These are phyloP conservation scores for Boletus huronensis DNA, from an alignment of 768 basidiomycete genomes.

Conservation along the genomic window DNA sequence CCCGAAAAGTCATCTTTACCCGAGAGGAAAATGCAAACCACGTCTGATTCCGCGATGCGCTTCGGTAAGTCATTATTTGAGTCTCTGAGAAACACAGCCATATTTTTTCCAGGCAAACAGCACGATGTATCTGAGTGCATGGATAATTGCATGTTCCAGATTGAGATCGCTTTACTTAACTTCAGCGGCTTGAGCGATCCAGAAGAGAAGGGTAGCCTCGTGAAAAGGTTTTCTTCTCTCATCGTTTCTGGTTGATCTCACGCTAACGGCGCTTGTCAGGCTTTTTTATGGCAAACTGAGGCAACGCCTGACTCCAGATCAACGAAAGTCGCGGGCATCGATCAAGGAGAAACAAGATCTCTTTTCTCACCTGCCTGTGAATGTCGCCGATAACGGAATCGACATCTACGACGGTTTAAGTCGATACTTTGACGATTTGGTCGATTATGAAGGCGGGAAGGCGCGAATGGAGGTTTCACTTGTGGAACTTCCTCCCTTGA, in stretches of 20 bases:
- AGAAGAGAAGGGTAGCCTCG: slow-evolving; percentile 68
- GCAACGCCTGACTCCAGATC: slow-evolving; percentile 47
- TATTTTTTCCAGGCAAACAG: slow-evolving; percentile 65
- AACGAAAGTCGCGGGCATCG: slow-evolving; percentile 45
- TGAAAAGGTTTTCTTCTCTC: slow-evolving; percentile 59
- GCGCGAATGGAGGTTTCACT: slow-evolving; percentile 85
- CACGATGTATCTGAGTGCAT: slow-evolving; percentile 99
- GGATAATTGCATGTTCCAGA: slow-evolving; percentile 99
- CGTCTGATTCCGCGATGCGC: slow-evolving; percentile 81
- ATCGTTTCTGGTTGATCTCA: not conserved
- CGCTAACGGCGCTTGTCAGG: slow-evolving; percentile 34
- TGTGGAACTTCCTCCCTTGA: slow-evolving; percentile 80
- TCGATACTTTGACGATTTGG: slow-evolving; percentile 84
- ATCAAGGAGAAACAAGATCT: slow-evolving; percentile 86
- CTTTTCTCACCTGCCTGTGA: slow-evolving; percentile 92
- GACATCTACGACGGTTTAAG: slow-evolving; percentile 94
- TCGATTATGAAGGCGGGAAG: slow-evolving; percentile 84
- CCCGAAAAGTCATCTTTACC: slow-evolving; percentile 56
- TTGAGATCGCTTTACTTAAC: slow-evolving; percentile 85
- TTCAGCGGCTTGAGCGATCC: slow-evolving; percentile 46
- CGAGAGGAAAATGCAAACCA: slow-evolving; percentile 47
- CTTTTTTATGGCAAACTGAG: slow-evolving; percentile 88
- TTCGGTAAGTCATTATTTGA: slow-evolving; percentile 55
- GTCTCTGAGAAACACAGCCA: not conserved
- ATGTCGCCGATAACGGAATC: slow-evolving; percentile 83